These are phyloP conservation scores for Monilinia fructigena DNA, from an alignment of 2,329 filamentous ascomycete species.

Conservation along the genomic window DNA sequence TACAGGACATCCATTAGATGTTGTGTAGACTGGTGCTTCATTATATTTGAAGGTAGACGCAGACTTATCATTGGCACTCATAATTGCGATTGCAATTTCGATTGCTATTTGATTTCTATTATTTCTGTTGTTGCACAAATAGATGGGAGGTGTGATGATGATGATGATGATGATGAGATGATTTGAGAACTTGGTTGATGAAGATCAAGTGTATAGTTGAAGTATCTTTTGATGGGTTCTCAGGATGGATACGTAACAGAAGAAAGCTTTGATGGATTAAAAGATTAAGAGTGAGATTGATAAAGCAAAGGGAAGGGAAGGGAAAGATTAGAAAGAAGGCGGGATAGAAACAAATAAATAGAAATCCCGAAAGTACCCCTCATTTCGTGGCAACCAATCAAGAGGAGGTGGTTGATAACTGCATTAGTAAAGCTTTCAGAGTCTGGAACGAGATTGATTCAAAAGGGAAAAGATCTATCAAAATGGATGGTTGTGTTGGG, in stretches of 20 bases:
- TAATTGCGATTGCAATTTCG: constrained; percentile 30
- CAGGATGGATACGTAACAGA: too few relatives aligned
- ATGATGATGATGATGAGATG: background rate
- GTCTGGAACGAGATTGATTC: constrained; percentile 21
- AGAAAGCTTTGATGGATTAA: too few relatives aligned
- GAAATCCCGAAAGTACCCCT: constrained; percentile 9
- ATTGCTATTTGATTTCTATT: background rate
- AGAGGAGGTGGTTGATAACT: constrained; percentile 14
- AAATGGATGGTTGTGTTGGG: too few relatives aligned
- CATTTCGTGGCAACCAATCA: constrained; percentile 21
- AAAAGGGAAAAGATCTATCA: background rate
- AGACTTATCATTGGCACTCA: constrained; percentile 47
- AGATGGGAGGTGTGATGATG: background rate
- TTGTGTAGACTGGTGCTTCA: constrained; percentile 58
- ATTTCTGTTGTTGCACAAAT: background rate
- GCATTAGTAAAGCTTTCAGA: constrained; percentile 21
- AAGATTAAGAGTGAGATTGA: background rate
- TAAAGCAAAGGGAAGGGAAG: background rate
- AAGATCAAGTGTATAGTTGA: background rate
- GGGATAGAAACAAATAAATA: background rate
- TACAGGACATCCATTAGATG: constrained; percentile 59
- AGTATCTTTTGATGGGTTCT: background rate
- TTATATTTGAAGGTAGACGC: constrained; percentile 53
- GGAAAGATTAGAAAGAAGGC: background rate
- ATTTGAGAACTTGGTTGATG: background rate